These are phyloP conservation scores for Zychaea mexicana DNA, from an alignment of 371 early-diverging fungal species.

Conservation along the genomic window DNA sequence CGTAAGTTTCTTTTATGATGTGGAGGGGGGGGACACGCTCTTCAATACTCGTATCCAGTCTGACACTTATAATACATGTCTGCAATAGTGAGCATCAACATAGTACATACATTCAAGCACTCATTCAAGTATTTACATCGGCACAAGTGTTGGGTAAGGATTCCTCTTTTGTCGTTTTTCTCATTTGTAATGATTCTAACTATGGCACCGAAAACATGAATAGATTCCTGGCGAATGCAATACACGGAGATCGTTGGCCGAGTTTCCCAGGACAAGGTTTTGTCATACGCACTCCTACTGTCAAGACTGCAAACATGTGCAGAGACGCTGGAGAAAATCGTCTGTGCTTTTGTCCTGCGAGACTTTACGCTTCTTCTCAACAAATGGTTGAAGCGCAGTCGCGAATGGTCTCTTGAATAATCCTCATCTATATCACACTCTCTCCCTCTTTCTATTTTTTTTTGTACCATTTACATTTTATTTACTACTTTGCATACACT, in stretches of 20 bases:
- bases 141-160: slow-evolving; percentile 34
- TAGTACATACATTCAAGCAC: slow-evolving; percentile 27
- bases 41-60: neutral
- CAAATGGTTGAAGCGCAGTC: slow-evolving; percentile 43
- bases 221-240: slow-evolving; percentile 26
- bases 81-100: slow-evolving; percentile 26
- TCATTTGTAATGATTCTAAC: no score
- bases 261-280: slow-evolving; percentile 13
- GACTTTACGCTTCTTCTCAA: slow-evolving; percentile 36
- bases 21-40: neutral
- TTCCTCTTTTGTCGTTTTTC: no score
- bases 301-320: slow-evolving; percentile 17
- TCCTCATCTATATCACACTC: no score
- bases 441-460: neutral
- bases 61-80: no score
- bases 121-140: slow-evolving; percentile 26
- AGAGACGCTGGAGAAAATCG: slow-evolving; percentile 21
- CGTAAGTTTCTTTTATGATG: slow-evolving; percentile 12
- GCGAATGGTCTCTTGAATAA: slow-evolving; percentile 41
- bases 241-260: slow-evolving; percentile 12
- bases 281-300: slow-evolving; percentile 14
- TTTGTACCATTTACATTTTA: neutral
- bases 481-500: no score
- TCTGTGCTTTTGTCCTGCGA: slow-evolving; percentile 41
- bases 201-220: neutral